Conservation (phyloP, 1,284 basidiomycete species). For the Anthracocystis panici-leucophaei region DNA sequence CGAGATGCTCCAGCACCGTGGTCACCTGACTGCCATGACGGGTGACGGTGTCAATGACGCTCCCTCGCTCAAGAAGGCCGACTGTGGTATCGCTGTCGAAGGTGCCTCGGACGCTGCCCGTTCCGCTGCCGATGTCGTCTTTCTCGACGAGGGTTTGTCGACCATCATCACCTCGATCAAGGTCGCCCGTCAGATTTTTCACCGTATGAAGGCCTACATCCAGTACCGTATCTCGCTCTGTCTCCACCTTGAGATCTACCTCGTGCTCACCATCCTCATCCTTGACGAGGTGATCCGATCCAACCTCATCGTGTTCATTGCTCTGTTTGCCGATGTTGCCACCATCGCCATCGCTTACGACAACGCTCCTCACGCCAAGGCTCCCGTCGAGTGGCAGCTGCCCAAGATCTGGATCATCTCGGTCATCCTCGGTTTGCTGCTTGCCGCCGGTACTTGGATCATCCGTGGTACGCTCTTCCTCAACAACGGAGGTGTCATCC, state of each 20-base stretch:
- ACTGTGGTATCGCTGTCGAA: constrained; percentile 73
- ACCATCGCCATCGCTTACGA: constrained; percentile 74
- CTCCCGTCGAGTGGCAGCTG: constrained; percentile 75
- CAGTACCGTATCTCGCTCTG: constrained; percentile 72
- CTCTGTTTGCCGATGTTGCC: constrained; percentile 74
- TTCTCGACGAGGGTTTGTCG: constrained; percentile 73
- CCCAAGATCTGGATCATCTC: constrained; percentile 75
- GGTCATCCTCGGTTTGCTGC: constrained; percentile 71
- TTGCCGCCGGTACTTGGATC: constrained; percentile 74
- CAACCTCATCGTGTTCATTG: constrained; percentile 75
- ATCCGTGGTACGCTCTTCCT: constrained; percentile 74
- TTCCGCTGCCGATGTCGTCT: constrained; percentile 73
- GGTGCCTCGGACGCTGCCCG: constrained; percentile 73
- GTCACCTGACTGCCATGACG: constrained; percentile 74
- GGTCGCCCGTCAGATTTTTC: constrained; percentile 75
- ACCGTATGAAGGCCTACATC: constrained; percentile 74
- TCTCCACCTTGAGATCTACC: constrained; percentile 75
- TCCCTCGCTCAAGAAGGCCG: constrained; percentile 73
- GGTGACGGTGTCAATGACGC: constrained; percentile 72
- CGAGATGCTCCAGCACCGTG: constrained; percentile 74
- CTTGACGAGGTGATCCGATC: constrained; percentile 74
- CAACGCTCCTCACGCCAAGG: constrained; percentile 72
- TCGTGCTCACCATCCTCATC: constrained; percentile 73
- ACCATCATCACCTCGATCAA: constrained; percentile 75
- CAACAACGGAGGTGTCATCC: constrained; percentile 72